Evolutionary conservation across 2,329 filamentous ascomycete species (phyloP).

Genomic region (Hypoxylon sp.): DNA sequence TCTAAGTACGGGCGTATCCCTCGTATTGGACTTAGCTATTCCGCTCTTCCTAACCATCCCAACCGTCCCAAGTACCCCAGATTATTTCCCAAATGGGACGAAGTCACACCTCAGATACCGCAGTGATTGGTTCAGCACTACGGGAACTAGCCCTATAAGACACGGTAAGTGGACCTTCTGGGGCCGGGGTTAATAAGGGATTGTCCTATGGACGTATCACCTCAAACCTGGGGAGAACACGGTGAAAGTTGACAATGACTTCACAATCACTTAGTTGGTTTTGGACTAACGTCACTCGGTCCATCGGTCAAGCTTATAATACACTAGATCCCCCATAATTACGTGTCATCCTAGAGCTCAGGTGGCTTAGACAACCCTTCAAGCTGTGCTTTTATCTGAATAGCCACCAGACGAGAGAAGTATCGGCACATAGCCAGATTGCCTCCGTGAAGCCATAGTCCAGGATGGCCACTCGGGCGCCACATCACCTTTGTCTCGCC

Average conservation of each 20-base stretch:
- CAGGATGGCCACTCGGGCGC: constrained; percentile 72
- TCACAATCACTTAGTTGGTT: background rate
- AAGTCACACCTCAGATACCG: background rate
- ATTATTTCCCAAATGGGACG: constrained; percentile 24
- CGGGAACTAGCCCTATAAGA: constrained; percentile 9
- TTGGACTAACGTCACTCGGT: background rate
- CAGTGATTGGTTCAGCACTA: constrained; percentile 19
- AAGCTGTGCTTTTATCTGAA: constrained; percentile 66
- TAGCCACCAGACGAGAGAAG: constrained; percentile 68
- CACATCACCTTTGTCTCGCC: constrained; percentile 72
- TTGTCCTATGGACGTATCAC: background rate
- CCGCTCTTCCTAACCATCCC: constrained; percentile 6
- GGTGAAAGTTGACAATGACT: background rate
- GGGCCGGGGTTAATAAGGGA: background rate
- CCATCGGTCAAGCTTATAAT: background rate
- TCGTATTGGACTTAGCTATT: constrained; percentile 23
- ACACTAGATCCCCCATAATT: background rate
- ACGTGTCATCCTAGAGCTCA: constrained; percentile 7
- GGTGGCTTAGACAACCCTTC: constrained; percentile 47
- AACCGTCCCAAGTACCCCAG: background rate
- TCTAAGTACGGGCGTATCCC: background rate
- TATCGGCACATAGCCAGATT: constrained; percentile 74
- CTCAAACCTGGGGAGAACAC: background rate
- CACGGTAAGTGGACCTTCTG: constrained; percentile 7
- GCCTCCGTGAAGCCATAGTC: constrained; percentile 77